phyloP scores from a whole-genome alignment of 2,329 filamentous ascomycete genomes.

The Septoria petroselini region DNA sequence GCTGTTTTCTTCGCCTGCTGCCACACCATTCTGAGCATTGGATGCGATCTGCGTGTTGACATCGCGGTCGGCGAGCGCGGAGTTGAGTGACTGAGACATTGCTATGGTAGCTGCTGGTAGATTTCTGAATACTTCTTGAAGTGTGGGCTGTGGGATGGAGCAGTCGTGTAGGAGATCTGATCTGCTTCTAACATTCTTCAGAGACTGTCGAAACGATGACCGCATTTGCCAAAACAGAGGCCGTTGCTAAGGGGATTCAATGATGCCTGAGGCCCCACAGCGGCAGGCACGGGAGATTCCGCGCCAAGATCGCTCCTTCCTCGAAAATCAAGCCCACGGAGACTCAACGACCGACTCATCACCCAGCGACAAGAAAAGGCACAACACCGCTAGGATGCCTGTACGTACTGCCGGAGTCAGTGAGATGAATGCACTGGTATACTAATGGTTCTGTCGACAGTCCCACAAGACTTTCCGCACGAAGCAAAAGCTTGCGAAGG shows the following conservation, averaged over 20 bases:
- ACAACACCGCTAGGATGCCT: conserved; percentile 36
- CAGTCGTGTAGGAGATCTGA: background rate
- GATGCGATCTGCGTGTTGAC: conserved; percentile 28
- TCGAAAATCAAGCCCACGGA: conserved; percentile 48
- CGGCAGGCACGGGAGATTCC: too few species aligned
- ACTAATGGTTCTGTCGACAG: conserved; percentile 50
- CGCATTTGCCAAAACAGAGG: background rate
- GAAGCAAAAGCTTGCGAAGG: conserved; percentile 99
- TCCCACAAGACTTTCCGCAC: conserved; percentile 99
- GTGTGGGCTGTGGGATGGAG: conserved; percentile 3
- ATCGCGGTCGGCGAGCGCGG: conserved; percentile 30
- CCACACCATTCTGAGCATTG: conserved; percentile 9
- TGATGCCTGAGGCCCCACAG: too few species aligned
- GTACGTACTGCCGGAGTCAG: conserved; percentile 26
- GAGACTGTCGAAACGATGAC: conserved; percentile 5
- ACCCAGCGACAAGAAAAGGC: conserved; percentile 22
- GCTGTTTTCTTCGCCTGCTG: conserved; percentile 23
- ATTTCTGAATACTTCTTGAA: conserved; percentile 12
- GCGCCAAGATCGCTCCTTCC: conserved; percentile 39
- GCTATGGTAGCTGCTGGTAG: conserved; percentile 1
- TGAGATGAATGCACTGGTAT: background rate
- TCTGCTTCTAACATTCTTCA: conserved; percentile 1
- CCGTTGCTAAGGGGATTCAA: too few species aligned
- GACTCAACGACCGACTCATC: conserved; percentile 6
- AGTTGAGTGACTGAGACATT: conserved; percentile 24